phyloP scores from a whole-genome alignment of 305 asterid species.

The Solanum aculeatissimum region DNA sequence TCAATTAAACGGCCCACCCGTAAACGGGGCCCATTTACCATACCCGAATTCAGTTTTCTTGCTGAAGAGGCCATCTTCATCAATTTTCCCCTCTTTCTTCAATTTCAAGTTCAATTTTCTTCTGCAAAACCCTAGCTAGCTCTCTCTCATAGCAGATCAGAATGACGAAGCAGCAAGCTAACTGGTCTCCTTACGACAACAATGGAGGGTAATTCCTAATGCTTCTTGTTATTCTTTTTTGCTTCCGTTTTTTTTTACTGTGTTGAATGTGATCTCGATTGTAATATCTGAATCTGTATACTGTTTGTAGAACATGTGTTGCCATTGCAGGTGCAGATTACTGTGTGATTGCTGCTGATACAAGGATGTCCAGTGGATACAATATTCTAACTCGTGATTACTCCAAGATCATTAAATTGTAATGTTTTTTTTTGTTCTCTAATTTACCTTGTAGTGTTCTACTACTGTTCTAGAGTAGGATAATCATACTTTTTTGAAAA shows the following conservation, averaged over 20 bases:
- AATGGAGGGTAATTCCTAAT: constrained; percentile 18
- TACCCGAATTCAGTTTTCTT: neutral
- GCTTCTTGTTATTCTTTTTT: neutral
- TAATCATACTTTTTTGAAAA: neutral
- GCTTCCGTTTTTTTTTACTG: neutral
- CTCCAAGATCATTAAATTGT: constrained; percentile 83
- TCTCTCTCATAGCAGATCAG: neutral
- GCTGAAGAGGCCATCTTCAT: neutral
- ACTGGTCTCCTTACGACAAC: constrained; percentile 33
- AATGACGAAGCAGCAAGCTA: constrained; percentile 30
- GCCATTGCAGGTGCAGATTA: constrained; percentile 92
- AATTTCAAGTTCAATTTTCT: neutral
- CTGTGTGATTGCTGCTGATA: constrained; percentile 86
- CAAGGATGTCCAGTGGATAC: constrained; percentile 91
- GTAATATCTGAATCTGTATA: neutral
- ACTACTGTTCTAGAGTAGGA: neutral
- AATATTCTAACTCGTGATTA: constrained; percentile 88
- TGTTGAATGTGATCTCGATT: neutral
- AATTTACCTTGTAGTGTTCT: neutral
- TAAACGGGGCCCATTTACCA: neutral
- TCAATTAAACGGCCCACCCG: neutral
- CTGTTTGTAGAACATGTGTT: constrained; percentile 60
- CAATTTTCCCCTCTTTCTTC: neutral
- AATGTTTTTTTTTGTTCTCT: neutral
- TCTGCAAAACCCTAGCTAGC: neutral